Conservation (phyloP, 2,329 filamentous ascomycete genomes). For the Plenodomus tracheiphilus region DNA sequence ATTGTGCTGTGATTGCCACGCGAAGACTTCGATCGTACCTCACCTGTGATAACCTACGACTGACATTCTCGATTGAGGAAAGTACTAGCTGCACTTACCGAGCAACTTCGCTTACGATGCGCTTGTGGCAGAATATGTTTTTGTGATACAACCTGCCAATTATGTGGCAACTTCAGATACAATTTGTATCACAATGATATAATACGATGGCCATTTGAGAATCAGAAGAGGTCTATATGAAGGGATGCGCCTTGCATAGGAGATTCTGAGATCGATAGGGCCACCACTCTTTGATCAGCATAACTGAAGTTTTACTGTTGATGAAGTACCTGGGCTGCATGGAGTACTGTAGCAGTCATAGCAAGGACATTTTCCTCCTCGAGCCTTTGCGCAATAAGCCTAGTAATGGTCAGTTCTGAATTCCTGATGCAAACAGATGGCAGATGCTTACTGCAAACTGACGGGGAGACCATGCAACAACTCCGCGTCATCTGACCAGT, state of each 20-base stretch:
- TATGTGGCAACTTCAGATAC: too few relatives aligned
- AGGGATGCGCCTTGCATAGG: too few relatives aligned
- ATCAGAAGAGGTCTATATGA: too few relatives aligned
- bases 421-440: background rate
- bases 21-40: background rate
- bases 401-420: background rate
- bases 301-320: background rate
- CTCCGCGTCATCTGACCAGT: slow-evolving; percentile 38
- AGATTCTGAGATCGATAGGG: too few relatives aligned
- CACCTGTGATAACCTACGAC: background rate
- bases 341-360: slow-evolving; percentile 43
- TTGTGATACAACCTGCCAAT: too few relatives aligned
- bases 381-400: slow-evolving; percentile 44
- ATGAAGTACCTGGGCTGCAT: slow-evolving; percentile 22
- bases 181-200: too few relatives aligned
- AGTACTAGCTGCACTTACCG: slow-evolving; percentile 3
- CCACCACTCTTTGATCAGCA: background rate
- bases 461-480: slow-evolving; percentile 50
- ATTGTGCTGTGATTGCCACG: too few relatives aligned
- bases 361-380: slow-evolving; percentile 50
- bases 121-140: too few relatives aligned
- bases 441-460: slow-evolving; percentile 40
- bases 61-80: too few relatives aligned
- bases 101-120: background rate
- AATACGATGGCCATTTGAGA: too few relatives aligned